Evolutionary conservation across 768 basidiomycete genomes (phyloP).

Genomic region (Pisolithus marmoratus): DNA sequence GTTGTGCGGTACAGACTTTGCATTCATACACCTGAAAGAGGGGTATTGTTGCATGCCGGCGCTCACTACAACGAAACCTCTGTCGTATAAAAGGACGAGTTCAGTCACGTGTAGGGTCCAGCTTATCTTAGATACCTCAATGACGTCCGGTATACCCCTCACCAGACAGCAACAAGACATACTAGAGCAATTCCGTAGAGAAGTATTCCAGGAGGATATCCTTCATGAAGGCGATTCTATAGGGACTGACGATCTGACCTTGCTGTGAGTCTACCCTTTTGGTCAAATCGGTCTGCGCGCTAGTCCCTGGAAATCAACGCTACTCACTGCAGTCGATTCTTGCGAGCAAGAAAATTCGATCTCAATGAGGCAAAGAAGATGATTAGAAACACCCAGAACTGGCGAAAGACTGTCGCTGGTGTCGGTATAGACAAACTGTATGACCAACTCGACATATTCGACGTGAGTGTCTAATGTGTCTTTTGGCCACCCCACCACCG

Average conservation of each 20-base stretch:
- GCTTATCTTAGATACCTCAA: not conserved
- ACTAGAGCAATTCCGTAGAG: slow-evolving; percentile 45
- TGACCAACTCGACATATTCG: slow-evolving; percentile 57
- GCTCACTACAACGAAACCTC: too few species aligned
- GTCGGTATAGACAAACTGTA: slow-evolving; percentile 64
- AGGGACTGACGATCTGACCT: slow-evolving; percentile 53
- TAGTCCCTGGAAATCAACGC: not conserved
- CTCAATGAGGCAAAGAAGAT: slow-evolving; percentile 55
- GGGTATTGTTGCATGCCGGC: too few species aligned
- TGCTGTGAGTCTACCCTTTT: slow-evolving; percentile 40
- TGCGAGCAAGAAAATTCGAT: slow-evolving; percentile 67
- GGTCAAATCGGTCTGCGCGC: not conserved
- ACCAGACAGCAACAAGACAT: slow-evolving; percentile 30
- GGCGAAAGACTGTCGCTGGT: slow-evolving; percentile 60
- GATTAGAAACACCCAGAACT: slow-evolving; percentile 61
- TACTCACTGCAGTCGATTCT: slow-evolving; percentile 49
- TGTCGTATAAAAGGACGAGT: too few species aligned
- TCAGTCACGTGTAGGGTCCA: not conserved
- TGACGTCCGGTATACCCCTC: slow-evolving; percentile 3
- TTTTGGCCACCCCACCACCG: not conserved
- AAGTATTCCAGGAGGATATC: slow-evolving; percentile 47
- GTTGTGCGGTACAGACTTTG: too few species aligned
- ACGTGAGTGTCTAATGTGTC: slow-evolving; percentile 41
- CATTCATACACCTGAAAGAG: too few species aligned
- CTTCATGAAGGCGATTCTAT: slow-evolving; percentile 57